A percentile compares a stretch with the other conserved stretches of the same genome.
Conservation (phyloP, 352 stramenopile species). For the Pilasporangium apinafurcum region DNA sequence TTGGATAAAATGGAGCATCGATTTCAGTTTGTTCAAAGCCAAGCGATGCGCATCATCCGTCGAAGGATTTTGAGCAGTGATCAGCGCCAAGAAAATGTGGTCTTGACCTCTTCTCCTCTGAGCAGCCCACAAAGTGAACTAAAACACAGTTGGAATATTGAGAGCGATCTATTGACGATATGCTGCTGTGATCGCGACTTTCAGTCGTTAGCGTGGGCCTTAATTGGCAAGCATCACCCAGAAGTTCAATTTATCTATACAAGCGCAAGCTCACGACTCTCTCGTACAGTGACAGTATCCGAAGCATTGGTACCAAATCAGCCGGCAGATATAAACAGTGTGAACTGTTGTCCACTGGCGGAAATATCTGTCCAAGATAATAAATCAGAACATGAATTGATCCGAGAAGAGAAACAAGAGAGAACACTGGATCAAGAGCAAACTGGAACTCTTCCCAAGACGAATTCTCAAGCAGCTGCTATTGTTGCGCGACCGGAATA, state of each 20-base stretch:
- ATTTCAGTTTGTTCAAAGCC: constrained; percentile 15
- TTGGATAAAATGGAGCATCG: constrained; percentile 13
- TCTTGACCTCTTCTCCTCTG: too few species aligned
- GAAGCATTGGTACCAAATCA: too few species aligned
- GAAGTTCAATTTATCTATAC: neutral
- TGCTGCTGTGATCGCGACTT: constrained; percentile 22
- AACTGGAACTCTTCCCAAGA: too few species aligned
- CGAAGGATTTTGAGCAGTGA: neutral
- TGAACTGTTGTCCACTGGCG: too few species aligned
- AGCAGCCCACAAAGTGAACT: constrained; percentile 5
- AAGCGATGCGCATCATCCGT: constrained; percentile 8
- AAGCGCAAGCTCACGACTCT: too few species aligned
- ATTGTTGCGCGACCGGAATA: neutral
- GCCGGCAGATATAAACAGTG: too few species aligned
- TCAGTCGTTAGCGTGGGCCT: constrained; percentile 16
- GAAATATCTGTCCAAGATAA: too few species aligned
- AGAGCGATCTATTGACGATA: constrained; percentile 10
- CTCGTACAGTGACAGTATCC: too few species aligned
- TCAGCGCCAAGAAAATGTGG: too few species aligned
- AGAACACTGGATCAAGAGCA: too few species aligned
- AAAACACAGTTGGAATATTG: neutral
- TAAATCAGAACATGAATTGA: too few species aligned
- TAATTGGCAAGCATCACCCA: neutral
- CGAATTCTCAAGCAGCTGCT: constrained; percentile 4
- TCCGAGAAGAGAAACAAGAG: neutral